phyloP scores from a whole-genome alignment of 768 basidiomycete genomes.

The Phaeotremella skinneri region DNA sequence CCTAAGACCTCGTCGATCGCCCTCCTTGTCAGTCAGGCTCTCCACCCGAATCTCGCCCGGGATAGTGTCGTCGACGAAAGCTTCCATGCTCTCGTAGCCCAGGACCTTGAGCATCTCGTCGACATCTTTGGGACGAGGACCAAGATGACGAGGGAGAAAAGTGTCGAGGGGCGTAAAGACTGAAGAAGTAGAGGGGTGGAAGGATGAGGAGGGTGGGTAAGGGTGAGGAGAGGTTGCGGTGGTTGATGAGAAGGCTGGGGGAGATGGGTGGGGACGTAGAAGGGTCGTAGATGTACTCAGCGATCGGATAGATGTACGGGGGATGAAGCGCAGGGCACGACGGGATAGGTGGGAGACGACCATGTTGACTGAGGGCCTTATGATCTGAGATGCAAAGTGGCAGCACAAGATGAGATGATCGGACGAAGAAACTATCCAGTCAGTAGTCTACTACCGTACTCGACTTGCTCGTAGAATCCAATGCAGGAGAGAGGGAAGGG shows the following conservation, averaged over 20 bases:
- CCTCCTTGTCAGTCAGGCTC: slow-evolving; percentile 57
- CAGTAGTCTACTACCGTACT: too few relatives aligned
- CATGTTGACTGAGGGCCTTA: slow-evolving; percentile 7
- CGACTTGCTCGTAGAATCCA: too few relatives aligned
- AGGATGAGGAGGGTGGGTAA: slow-evolving; percentile 30
- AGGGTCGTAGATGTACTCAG: slow-evolving; percentile 18
- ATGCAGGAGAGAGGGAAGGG: neutral
- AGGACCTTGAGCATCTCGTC: slow-evolving; percentile 75
- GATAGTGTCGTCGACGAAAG: slow-evolving; percentile 77
- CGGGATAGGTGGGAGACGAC: slow-evolving; percentile 9
- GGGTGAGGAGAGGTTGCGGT: slow-evolving; percentile 47
- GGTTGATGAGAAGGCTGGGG: slow-evolving; percentile 32
- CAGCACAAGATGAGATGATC: slow-evolving; percentile 13
- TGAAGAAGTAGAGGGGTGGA: slow-evolving; percentile 46
- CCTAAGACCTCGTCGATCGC: slow-evolving; percentile 63
- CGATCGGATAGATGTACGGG: slow-evolving; percentile 10
- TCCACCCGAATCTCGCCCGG: slow-evolving; percentile 76
- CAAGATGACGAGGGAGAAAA: slow-evolving; percentile 86
- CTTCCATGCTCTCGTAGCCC: slow-evolving; percentile 83
- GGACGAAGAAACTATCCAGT: too few relatives aligned
- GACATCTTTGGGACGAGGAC: slow-evolving; percentile 79
- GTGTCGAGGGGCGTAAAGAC: slow-evolving; percentile 84
- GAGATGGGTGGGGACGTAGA: slow-evolving; percentile 21
- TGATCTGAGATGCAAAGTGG: neutral
- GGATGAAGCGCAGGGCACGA: slow-evolving; percentile 17